Conservation (phyloP, 73 alveolate species). For the Symbiodinium natans region DNA sequence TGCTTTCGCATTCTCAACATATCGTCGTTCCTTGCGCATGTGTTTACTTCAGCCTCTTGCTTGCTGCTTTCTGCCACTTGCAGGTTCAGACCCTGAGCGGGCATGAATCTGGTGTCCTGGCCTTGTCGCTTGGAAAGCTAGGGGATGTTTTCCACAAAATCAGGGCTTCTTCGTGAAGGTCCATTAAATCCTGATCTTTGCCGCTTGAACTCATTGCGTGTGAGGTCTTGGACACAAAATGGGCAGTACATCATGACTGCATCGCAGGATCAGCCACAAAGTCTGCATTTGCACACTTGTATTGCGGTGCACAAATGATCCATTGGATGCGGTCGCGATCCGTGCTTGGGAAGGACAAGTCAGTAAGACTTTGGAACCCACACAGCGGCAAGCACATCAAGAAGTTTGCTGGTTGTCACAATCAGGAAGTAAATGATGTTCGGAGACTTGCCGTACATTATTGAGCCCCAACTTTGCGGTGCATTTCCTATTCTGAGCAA, state of each 20-base stretch:
- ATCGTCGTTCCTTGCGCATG: no score
- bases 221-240: constrained; percentile 63
- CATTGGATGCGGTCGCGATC: neutral
- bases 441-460: neutral
- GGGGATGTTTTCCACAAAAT: neutral
- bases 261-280: neutral
- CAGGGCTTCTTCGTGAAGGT: no score
- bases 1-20: no score
- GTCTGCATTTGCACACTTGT: neutral
- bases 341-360: constrained; percentile 90
- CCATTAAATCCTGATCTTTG: no score
- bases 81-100: neutral
- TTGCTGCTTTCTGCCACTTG: no score
- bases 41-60: no score
- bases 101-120: neutral
- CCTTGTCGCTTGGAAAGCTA: neutral
- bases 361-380: constrained; percentile 96
- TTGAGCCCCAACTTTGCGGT: no score
- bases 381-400: constrained; percentile 95
- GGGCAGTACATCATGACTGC: constrained; percentile 93
- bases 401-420: constrained; percentile 96
- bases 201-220: no score
- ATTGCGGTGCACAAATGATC: neutral
- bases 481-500: no score
- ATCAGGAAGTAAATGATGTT: constrained; percentile 96